These are phyloP conservation scores for Taiozyma onychis DNA, from an alignment of 1,139 yeast genomes.

Conservation along the genomic window DNA sequence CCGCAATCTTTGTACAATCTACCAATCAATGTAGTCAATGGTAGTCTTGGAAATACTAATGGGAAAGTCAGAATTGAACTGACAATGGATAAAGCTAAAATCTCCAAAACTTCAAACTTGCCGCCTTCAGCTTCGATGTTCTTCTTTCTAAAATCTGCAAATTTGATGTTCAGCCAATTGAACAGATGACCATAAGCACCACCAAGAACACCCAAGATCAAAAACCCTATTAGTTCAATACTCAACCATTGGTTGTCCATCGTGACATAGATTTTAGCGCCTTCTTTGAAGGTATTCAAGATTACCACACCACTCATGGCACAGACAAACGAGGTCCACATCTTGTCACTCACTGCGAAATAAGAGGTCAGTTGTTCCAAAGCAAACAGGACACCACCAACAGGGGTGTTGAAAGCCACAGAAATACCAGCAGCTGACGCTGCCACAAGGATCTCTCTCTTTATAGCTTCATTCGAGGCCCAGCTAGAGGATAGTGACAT, in stretches of 20 bases:
- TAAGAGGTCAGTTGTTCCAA: conserved; percentile 67
- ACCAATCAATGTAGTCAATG: conserved; percentile 50
- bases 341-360: conserved; percentile 54
- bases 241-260: conserved; percentile 72
- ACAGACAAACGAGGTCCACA: conserved; percentile 81
- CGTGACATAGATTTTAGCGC: conserved; percentile 55
- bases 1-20: conserved; percentile 63
- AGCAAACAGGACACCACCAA: conserved; percentile 88
- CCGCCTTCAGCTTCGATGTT: conserved; percentile 17
- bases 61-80: conserved; percentile 57
- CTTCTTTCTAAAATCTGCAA: conserved; percentile 32
- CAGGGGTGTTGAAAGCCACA: conserved; percentile 90
- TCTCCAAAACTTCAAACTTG: conserved; percentile 35
- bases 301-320: conserved; percentile 71
- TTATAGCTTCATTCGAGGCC: conserved; percentile 43
- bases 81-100: conserved; percentile 39
- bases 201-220: conserved; percentile 60
- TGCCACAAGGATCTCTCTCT: conserved; percentile 46
- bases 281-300: conserved; percentile 53
- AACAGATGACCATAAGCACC: conserved; percentile 60
- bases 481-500: conserved; percentile 32
- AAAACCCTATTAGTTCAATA: conserved; percentile 64
- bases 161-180: conserved; percentile 41
- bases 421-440: conserved; percentile 93
- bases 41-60: conserved; percentile 45